Conservation (phyloP, 1,284 basidiomycete species). For the Ganoderma sinense region DNA sequence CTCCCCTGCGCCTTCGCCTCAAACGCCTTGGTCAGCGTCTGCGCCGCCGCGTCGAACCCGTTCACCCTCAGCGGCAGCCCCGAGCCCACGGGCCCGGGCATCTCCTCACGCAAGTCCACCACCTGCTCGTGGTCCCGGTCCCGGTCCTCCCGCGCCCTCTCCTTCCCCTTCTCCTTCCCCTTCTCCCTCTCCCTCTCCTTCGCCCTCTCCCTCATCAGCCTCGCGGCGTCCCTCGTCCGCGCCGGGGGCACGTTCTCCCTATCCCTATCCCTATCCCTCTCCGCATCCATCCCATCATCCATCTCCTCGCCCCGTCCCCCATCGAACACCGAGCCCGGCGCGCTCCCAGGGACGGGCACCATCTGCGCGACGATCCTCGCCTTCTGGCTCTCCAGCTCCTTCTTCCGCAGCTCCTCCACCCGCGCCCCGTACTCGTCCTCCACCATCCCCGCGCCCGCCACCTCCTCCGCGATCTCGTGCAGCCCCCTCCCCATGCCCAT, state of each 20-base stretch:
- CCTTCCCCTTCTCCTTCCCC: too few relatives aligned
- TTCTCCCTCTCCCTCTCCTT: conserved; percentile 36
- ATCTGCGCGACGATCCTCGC: conserved; percentile 91
- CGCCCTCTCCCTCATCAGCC: conserved; percentile 24
- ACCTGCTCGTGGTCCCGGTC: conserved; percentile 30
- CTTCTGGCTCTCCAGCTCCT: conserved; percentile 86
- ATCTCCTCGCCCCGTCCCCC: conserved; percentile 46
- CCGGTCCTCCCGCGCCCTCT: conserved; percentile 35
- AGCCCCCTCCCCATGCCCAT: conserved; percentile 37
- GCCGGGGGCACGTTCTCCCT: conserved; percentile 25
- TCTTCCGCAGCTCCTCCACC: conserved; percentile 58
- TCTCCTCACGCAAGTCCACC: conserved; percentile 30
- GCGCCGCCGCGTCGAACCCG: conserved; percentile 72
- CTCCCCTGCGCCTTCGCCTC: conserved; percentile 64
- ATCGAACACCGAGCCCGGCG: conserved; percentile 32
- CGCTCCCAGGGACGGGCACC: conserved; percentile 60
- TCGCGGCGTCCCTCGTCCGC: conserved; percentile 17
- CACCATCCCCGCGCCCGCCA: conserved; percentile 33
- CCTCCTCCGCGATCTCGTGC: conserved; percentile 59
- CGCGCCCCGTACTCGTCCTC: conserved; percentile 42
- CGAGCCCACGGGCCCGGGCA: conserved; percentile 12
- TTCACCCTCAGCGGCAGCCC: conserved; percentile 47
- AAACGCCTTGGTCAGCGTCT: conserved; percentile 75
- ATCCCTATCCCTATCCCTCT: conserved; percentile 13
- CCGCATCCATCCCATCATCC: conserved; percentile 9